Evolutionary conservation across 305 asterid genomes (phyloP).

Genomic region (Euphrasia arctica): DNA sequence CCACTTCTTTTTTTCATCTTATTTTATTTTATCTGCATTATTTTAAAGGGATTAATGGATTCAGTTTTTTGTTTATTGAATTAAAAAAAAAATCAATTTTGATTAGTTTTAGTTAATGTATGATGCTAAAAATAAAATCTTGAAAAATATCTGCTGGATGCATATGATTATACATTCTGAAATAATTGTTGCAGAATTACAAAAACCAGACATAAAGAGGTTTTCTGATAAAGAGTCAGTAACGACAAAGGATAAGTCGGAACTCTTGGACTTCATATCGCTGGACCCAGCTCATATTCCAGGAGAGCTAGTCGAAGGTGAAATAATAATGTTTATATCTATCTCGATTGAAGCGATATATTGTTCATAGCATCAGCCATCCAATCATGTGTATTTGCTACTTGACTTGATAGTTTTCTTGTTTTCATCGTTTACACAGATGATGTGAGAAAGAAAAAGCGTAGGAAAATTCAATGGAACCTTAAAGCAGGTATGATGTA

Average conservation of each 20-base stretch:
- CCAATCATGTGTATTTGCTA: background rate
- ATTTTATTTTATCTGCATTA: background rate
- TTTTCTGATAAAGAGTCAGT: slow-evolving; percentile 39
- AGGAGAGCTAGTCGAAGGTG: slow-evolving; percentile 64
- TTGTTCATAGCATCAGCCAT: background rate
- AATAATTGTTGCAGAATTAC: slow-evolving; percentile 36
- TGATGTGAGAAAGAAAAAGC: slow-evolving; percentile 37
- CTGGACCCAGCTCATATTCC: slow-evolving; percentile 52
- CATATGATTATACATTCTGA: background rate
- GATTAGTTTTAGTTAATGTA: too few species aligned
- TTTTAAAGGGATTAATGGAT: background rate
- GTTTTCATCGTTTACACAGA: slow-evolving; percentile 32
- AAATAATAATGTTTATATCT: slow-evolving; percentile 8
- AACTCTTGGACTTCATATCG: slow-evolving; percentile 44
- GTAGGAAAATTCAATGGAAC: slow-evolving; percentile 57
- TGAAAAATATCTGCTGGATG: too few species aligned
- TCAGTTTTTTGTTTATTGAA: background rate
- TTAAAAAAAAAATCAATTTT: background rate
- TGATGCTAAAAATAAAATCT: too few species aligned
- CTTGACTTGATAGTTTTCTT: slow-evolving; percentile 16
- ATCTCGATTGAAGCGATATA: background rate
- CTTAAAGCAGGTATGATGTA: slow-evolving; percentile 41
- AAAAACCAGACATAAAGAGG: slow-evolving; percentile 55
- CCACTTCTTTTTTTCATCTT: background rate
- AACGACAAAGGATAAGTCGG: slow-evolving; percentile 32